Percentiles rank a stretch among this genome's conserved stretches.
phyloP scores from a whole-genome alignment of 176 grass and related monocot species.

The Oryza australiensis region DNA sequence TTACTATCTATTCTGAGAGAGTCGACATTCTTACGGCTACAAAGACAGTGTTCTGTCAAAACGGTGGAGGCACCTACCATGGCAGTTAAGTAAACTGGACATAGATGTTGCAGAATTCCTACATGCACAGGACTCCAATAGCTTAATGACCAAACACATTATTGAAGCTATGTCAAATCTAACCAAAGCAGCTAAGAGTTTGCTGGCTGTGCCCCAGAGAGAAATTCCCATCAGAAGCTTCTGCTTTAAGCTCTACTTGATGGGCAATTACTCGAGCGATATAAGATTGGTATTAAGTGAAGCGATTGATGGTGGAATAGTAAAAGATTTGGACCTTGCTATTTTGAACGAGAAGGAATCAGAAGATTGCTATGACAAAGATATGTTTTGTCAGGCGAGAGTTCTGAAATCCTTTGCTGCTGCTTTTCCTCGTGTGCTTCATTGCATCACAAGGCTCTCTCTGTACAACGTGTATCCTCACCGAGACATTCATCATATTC shows the following conservation, averaged over 20 bases:
- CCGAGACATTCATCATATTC: neutral
- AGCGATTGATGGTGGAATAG: neutral
- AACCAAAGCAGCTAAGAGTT: neutral
- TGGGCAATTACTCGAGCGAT: too few species aligned
- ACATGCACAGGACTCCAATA: neutral
- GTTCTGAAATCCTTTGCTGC: neutral
- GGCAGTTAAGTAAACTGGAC: neutral
- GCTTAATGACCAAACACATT: neutral
- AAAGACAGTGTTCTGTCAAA: too few species aligned
- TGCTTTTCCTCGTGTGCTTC: neutral
- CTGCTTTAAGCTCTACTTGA: neutral
- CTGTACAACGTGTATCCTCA: neutral
- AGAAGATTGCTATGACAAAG: too few species aligned
- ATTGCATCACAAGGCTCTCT: neutral
- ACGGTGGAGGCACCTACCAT: neutral
- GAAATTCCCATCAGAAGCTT: neutral
- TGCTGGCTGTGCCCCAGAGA: neutral
- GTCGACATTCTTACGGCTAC: neutral
- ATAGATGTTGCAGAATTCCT: neutral
- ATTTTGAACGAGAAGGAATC: neutral
- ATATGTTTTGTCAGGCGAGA: neutral
- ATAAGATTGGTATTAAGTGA: neutral
- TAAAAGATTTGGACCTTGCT: neutral
- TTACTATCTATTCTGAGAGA: neutral
- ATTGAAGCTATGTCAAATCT: neutral